phyloP scores from a whole-genome alignment of 208 protist species.

The Angomonas deanei region DNA sequence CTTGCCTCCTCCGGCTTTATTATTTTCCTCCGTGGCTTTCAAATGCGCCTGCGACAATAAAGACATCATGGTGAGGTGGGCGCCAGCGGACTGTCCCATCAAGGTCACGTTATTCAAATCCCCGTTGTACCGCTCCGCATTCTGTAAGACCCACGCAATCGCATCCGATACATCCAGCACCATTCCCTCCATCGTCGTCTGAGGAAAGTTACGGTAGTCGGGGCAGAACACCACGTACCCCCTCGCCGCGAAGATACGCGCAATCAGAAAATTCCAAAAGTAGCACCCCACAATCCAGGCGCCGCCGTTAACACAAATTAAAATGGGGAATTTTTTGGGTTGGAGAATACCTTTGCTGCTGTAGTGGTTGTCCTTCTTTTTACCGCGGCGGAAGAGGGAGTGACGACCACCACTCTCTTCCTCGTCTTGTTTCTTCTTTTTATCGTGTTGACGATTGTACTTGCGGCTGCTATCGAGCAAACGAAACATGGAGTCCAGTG shows the following conservation, averaged over 20 bases:
- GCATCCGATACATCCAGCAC: constrained; percentile 82
- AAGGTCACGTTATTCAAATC: constrained; percentile 75
- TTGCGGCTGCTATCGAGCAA: constrained; percentile 58
- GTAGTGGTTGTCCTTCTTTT: constrained; percentile 4
- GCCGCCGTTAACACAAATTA: constrained; percentile 70
- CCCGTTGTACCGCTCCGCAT: constrained; percentile 83
- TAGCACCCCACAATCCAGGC: constrained; percentile 79
- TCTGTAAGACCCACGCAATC: constrained; percentile 78
- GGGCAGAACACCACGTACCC: constrained; percentile 82
- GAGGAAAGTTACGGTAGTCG: constrained; percentile 91
- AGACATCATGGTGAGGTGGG: constrained; percentile 85
- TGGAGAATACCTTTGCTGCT: constrained; percentile 6
- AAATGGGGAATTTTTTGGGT: constrained; percentile 63
- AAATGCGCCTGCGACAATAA: constrained; percentile 79
- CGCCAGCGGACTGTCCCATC: constrained; percentile 77
- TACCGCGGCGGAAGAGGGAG: too few relatives aligned
- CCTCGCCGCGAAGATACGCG: constrained; percentile 52
- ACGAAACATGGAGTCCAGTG: constrained; percentile 60
- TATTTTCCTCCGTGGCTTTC: too few relatives aligned
- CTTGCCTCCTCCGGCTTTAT: constrained; percentile 19
- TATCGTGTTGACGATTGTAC: neutral
- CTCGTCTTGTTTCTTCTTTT: neutral
- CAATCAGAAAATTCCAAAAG: constrained; percentile 66
- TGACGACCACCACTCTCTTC: neutral
- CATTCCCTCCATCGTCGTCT: constrained; percentile 87